These are phyloP conservation scores for Epichloe sibirici DNA, from an alignment of 2,329 filamentous ascomycete species.

Conservation along the genomic window DNA sequence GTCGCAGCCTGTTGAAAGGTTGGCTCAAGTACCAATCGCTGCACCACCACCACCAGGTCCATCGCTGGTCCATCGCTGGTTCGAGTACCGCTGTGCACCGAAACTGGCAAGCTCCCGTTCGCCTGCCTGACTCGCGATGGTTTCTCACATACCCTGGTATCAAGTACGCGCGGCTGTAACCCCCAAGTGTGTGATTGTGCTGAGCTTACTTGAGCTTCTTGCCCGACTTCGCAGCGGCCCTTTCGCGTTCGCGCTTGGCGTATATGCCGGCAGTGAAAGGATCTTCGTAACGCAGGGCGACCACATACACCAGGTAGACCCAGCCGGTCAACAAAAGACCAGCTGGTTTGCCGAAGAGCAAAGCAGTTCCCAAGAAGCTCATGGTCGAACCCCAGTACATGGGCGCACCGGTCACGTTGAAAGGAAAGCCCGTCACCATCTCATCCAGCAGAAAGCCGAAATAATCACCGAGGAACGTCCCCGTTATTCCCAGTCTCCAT, in stretches of 20 bases:
- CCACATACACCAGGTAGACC: constrained; percentile 65
- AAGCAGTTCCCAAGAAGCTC: constrained; percentile 79
- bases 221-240: constrained; percentile 30
- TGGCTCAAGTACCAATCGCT: background rate
- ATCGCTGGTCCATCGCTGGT: too few species aligned
- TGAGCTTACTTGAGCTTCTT: constrained; percentile 39
- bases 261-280: constrained; percentile 93
- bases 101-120: background rate
- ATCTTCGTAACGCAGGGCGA: constrained; percentile 81
- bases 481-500: constrained; percentile 84
- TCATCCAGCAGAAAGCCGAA: constrained; percentile 96
- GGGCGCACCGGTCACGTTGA: constrained; percentile 78
- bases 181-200: background rate
- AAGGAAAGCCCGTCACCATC: constrained; percentile 90
- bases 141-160: background rate
- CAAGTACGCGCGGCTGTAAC: background rate
- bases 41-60: too few species aligned
- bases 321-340: constrained; percentile 64
- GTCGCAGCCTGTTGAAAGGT: constrained; percentile 11
- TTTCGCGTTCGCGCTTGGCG: constrained; percentile 61
- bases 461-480: constrained; percentile 95
- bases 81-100: too few species aligned
- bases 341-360: constrained; percentile 79
- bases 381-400: constrained; percentile 96
- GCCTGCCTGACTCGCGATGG: background rate